Base-by-base conservation (phyloP, 2,329 filamentous ascomycete species). In the Furcasterigmium furcatum region DNA sequence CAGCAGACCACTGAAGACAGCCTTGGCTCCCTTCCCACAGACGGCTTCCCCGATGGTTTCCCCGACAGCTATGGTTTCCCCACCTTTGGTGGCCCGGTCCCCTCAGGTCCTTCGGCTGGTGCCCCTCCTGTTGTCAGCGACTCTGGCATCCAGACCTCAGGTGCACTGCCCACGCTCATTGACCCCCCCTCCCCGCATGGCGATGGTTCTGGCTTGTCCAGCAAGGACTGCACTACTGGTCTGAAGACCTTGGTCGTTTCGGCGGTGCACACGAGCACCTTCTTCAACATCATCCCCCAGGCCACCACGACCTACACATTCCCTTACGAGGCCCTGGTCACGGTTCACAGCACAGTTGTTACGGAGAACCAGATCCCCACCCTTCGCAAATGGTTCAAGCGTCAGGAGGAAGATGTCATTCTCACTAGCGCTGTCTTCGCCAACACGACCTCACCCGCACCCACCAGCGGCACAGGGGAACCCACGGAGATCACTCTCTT, bases 271-370 rank as follows among this genome's bases (percentile, higher is more conserved):
- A 70, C 66, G 8, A 63, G 60, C 41, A 70, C 65, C 18, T 68
- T 66, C 63, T 60, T 61, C 45, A 71, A 71, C 25, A 43, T 69
- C 39, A 64, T 71, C 21, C 54, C 58, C 2, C 64, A 65, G 36
- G 55, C 58, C 25, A 70, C 66, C 3, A 71, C 67, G 5, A 70
- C 68, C 2, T 68, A 68, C 48, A 68, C 64, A 2, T 52, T 52
- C 38, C 50, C 50, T 8, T 52, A 46, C 19, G 45, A 52, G 38
- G 43, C 45, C 25, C 48, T 52, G 6, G 45, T 46, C 43, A 52
- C 50, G n/a, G 38, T 47, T 18, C 41, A 41, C 12, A 42, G 40
- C 29, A 42, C 40, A 16, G 30, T 42, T 42, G 40, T 42, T 13
- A 34, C 40, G 5, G 5, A 19, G 9, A 19, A 34, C 13, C 6